Percentiles rank a stretch among this genome's conserved stretches.
These are phyloP conservation scores for Oryza brachyantha DNA, from an alignment of 176 grass and related monocot species.

Conservation along the genomic window DNA sequence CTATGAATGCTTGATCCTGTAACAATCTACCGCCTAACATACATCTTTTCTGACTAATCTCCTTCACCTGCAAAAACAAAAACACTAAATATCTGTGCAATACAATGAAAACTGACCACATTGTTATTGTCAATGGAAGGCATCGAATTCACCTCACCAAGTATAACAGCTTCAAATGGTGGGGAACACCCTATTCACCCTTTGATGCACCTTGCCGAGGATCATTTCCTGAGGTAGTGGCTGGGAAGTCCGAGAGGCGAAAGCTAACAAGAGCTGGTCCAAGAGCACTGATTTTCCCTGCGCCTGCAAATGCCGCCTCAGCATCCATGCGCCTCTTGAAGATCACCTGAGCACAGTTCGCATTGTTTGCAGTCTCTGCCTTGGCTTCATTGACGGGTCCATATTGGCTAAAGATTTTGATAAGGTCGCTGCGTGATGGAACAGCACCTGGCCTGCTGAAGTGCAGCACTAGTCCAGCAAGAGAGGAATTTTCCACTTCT, in stretches of 20 bases:
- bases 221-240: slow-evolving; percentile 22
- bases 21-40: slow-evolving; percentile 22
- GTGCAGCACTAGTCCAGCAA: slow-evolving; percentile 47
- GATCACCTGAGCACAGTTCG: slow-evolving; percentile 48
- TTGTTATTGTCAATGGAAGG: neutral
- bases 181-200: slow-evolving; percentile 20
- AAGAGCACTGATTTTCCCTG: slow-evolving; percentile 60
- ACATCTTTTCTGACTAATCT: neutral
- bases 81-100: neutral
- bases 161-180: neutral
- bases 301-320: slow-evolving; percentile 51
- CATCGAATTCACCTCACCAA: slow-evolving; percentile 6
- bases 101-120: neutral
- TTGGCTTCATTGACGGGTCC: slow-evolving; percentile 63
- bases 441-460: slow-evolving; percentile 42
- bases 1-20: slow-evolving; percentile 37
- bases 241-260: slow-evolving; percentile 52
- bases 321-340: slow-evolving; percentile 68
- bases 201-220: neutral
- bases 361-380: slow-evolving; percentile 32
- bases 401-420: slow-evolving; percentile 65
- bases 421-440: slow-evolving; percentile 52
- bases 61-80: slow-evolving; percentile 15
- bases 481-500: slow-evolving; percentile 38
- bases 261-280: slow-evolving; percentile 50